Percentiles rank a stretch among this genome's conserved stretches.
phyloP scores from a whole-genome alignment of 2,329 filamentous ascomycete genomes.

The Mycocentrospora acerina region DNA sequence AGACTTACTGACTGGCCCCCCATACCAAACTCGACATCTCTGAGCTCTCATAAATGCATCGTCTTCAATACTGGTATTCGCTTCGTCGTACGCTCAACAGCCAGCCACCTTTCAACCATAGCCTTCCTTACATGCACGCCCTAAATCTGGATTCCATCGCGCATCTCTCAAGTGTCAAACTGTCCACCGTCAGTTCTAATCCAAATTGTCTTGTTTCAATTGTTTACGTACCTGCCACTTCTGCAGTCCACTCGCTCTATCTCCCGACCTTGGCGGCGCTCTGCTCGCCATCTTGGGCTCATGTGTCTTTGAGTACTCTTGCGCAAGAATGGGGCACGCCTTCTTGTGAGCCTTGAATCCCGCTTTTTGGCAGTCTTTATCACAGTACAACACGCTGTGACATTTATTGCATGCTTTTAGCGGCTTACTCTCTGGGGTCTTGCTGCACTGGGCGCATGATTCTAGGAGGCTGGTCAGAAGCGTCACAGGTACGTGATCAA shows the following conservation, averaged over 20 bases:
- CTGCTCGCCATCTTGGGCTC: constrained; percentile 43
- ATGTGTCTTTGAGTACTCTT: constrained; percentile 41
- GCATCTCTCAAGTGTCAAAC: constrained; percentile 4
- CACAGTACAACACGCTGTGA: constrained; percentile 43
- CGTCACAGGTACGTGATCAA: too few species aligned
- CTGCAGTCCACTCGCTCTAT: constrained; percentile 38
- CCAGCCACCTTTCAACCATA: too few species aligned
- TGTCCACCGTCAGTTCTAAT: neutral
- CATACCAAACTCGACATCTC: too few species aligned
- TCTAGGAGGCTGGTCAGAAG: neutral
- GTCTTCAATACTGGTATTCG: too few species aligned
- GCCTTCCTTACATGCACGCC: too few species aligned
- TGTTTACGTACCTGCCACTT: constrained; percentile 42
- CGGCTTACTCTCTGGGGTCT: constrained; percentile 9
- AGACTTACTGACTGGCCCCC: too few species aligned
- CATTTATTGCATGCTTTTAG: constrained; percentile 44
- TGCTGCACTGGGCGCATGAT: constrained; percentile 28
- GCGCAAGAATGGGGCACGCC: constrained; percentile 40
- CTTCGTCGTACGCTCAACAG: too few species aligned
- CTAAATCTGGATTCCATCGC: neutral
- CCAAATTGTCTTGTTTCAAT: neutral
- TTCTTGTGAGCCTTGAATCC: constrained; percentile 45
- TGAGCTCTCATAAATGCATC: too few species aligned
- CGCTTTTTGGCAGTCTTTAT: constrained; percentile 45
- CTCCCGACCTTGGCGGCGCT: constrained; percentile 32